phyloP scores from a whole-genome alignment of 1,284 basidiomycete species.

The Cryptococcus hybrid region DNA sequence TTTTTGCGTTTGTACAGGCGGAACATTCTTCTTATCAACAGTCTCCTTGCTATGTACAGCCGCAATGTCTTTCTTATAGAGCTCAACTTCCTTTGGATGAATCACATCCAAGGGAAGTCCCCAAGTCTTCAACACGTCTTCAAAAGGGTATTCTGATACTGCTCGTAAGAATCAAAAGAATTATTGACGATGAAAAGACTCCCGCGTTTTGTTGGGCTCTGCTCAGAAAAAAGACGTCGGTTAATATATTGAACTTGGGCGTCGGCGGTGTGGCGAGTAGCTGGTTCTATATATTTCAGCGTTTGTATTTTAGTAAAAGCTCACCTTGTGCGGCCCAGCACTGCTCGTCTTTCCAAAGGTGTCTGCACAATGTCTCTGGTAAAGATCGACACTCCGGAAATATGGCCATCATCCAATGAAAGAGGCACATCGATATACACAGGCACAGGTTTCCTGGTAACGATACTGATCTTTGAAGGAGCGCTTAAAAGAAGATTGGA shows the following conservation, averaged over 20 bases:
- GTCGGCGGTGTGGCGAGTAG: slow-evolving; percentile 3
- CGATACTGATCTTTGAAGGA: background rate
- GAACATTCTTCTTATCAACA: no score
- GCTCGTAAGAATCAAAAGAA: background rate
- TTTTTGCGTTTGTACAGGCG: no score
- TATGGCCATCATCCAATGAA: background rate
- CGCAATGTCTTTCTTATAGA: background rate
- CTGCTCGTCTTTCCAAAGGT: background rate
- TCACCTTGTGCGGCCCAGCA: background rate
- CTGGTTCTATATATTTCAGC: background rate
- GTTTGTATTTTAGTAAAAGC: background rate
- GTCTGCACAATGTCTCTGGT: background rate
- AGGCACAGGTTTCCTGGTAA: background rate
- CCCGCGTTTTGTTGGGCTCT: background rate
- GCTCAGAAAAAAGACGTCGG: background rate
- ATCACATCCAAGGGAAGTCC: slow-evolving; percentile 5
- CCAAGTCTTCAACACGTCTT: slow-evolving; percentile 13
- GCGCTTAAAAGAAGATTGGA: background rate
- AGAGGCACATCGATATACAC: background rate
- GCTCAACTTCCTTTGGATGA: background rate
- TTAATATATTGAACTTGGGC: background rate
- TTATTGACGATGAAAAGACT: background rate
- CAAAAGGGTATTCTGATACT: slow-evolving; percentile 6
- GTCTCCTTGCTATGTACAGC: background rate
- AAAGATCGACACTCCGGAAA: background rate